phyloP scores from a whole-genome alignment of 1,284 basidiomycete species.

The Rhodotorula sp. region DNA sequence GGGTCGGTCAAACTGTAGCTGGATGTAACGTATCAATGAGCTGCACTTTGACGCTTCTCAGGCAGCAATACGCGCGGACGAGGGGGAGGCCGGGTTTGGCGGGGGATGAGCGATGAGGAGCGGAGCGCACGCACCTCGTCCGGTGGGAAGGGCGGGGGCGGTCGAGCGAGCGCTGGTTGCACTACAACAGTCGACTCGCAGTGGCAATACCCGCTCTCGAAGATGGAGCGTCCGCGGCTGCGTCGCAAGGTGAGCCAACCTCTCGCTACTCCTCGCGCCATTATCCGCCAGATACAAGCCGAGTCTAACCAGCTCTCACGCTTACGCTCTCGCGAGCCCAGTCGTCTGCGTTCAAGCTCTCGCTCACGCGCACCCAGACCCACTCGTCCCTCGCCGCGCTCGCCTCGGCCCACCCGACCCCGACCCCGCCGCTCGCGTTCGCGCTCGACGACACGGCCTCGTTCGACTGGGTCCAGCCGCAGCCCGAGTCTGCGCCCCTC shows the following conservation, averaged over 20 bases:
- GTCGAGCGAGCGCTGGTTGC: not conserved
- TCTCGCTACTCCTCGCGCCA: not conserved
- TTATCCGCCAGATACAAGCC: not conserved
- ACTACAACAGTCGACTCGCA: not conserved
- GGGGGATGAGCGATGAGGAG: not conserved
- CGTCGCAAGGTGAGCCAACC: not conserved
- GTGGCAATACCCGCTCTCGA: no score
- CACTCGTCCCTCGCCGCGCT: not conserved
- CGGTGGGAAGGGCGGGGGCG: not conserved
- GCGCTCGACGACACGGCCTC: not conserved
- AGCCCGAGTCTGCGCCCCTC: not conserved
- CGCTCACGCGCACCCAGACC: constrained; percentile 2
- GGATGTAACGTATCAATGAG: not conserved
- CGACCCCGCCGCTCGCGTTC: no score
- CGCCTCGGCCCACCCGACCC: not conserved
- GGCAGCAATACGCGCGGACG: not conserved
- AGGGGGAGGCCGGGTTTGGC: no score
- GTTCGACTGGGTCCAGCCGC: not conserved
- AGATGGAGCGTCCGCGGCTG: not conserved
- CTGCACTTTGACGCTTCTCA: not conserved
- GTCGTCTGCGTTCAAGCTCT: constrained; percentile 28
- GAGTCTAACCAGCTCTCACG: not conserved
- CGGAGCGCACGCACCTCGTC: not conserved
- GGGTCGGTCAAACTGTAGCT: no score
- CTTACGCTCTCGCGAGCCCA: not conserved